phyloP scores from a whole-genome alignment of 257 asterid genomes.

The Gentiana straminea region DNA sequence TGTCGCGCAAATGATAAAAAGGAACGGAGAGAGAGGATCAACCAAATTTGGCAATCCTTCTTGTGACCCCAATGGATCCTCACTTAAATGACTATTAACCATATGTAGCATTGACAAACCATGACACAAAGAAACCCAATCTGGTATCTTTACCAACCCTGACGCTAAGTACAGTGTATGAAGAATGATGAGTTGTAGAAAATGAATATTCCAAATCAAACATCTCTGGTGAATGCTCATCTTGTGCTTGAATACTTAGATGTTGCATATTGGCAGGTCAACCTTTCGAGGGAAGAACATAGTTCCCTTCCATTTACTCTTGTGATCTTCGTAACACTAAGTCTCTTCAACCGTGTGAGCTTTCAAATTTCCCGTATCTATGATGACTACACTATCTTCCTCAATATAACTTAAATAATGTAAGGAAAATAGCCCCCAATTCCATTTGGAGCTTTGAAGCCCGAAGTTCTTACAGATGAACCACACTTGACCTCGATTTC shows the following conservation, averaged over 20 bases:
- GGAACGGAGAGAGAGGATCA: neutral
- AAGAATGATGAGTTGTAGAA: conserved; percentile 7
- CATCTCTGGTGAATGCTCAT: neutral
- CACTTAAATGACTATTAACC: neutral
- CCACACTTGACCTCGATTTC: no score
- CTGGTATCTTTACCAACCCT: conserved; percentile 11
- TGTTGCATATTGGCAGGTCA: neutral
- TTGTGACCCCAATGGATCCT: conserved; percentile 2
- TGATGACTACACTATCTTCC: neutral
- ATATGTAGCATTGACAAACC: neutral
- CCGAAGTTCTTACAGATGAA: neutral
- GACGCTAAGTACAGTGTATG: neutral
- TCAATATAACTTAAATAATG: neutral
- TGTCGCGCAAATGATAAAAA: no score
- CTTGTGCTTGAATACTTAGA: neutral
- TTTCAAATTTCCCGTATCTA: conserved; percentile 1
- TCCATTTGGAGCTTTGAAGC: conserved; percentile 1
- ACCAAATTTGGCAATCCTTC: conserved; percentile 1
- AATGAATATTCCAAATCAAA: conserved; percentile 2
- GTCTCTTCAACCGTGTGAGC: conserved; percentile 2
- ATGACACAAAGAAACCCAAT: conserved; percentile 13
- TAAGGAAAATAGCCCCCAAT: neutral
- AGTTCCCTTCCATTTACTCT: conserved; percentile 2
- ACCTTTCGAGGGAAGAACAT: conserved; percentile 3
- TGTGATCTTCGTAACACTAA: neutral